phyloP scores from a whole-genome alignment of 2,329 filamentous ascomycete species.

The Ophiostoma fasciatum region DNA sequence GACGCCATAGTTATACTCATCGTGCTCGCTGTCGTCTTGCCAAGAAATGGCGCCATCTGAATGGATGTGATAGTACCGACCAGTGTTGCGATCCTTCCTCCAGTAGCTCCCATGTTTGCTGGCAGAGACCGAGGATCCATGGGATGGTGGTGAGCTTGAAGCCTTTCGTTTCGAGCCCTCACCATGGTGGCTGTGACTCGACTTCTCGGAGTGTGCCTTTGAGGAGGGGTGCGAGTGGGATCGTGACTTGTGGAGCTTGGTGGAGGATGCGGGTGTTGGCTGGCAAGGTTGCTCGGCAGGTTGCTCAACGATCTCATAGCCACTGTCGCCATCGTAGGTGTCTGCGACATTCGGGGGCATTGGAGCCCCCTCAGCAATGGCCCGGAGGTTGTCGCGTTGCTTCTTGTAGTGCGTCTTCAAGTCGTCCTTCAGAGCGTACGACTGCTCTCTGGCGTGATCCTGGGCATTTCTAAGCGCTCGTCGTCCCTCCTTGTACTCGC shows the following conservation, averaged over 20 bases:
- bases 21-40: constrained; percentile 2
- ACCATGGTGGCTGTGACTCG: no score
- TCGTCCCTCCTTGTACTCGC: constrained; percentile 1
- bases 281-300: neutral
- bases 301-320: constrained; percentile 1
- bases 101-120: constrained; percentile 4
- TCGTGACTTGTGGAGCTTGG: neutral
- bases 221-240: neutral
- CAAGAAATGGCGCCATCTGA: constrained; percentile 5
- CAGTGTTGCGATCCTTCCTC: constrained; percentile 3
- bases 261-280: constrained; percentile 1
- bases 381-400: no score
- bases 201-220: no score
- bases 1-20: neutral
- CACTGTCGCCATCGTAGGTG: neutral
- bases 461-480: constrained; percentile 5
- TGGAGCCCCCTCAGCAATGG: no score
- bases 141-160: neutral
- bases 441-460: constrained; percentile 6
- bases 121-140: neutral
- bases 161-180: constrained; percentile 5
- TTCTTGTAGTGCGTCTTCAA: constrained; percentile 3
- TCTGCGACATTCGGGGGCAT: no score
- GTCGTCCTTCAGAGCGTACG: constrained; percentile 5
- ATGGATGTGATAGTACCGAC: constrained; percentile 2